Conservation (phyloP, 2,329 filamentous ascomycete species). For the Diaporthe humulicola region DNA sequence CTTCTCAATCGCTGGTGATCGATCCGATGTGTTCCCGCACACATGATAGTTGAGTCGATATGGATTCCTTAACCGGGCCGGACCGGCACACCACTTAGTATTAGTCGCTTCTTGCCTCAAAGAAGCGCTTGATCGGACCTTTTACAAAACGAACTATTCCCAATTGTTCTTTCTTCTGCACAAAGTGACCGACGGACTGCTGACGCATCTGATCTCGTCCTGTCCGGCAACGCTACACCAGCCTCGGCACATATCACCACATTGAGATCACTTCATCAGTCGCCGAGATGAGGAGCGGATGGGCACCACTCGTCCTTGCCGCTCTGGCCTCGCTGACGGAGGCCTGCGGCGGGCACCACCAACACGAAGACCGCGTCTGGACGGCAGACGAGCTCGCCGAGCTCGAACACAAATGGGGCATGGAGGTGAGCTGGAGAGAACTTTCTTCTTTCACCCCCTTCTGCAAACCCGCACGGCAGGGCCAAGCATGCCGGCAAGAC, state of each 20-base stretch:
- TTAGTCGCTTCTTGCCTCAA: background rate
- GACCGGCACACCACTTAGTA: slow-evolving; percentile 21
- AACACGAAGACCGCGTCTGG: slow-evolving; percentile 58
- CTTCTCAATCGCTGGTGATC: background rate
- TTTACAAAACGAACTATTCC: background rate
- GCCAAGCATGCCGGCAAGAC: background rate
- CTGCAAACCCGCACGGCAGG: background rate
- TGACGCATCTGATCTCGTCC: background rate
- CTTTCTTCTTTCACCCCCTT: background rate
- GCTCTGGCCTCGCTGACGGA: slow-evolving; percentile 45
- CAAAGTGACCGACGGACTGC: background rate
- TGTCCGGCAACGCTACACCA: background rate
- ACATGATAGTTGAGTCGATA: background rate
- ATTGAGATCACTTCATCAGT: background rate
- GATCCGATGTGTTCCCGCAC: background rate
- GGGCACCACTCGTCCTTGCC: slow-evolving; percentile 40
- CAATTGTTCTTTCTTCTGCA: background rate
- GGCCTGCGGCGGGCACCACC: slow-evolving; percentile 51
- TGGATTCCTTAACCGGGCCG: slow-evolving; percentile 20
- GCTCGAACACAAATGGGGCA: slow-evolving; percentile 69
- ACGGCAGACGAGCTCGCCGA: slow-evolving; percentile 64
- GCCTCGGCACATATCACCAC: background rate
- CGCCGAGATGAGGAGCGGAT: slow-evolving; percentile 44
- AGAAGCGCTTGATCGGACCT: background rate
- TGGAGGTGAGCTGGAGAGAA: slow-evolving; percentile 58